Conservation (phyloP, 495 filamentous ascomycete species). For the Wilcoxina mikolae region DNA sequence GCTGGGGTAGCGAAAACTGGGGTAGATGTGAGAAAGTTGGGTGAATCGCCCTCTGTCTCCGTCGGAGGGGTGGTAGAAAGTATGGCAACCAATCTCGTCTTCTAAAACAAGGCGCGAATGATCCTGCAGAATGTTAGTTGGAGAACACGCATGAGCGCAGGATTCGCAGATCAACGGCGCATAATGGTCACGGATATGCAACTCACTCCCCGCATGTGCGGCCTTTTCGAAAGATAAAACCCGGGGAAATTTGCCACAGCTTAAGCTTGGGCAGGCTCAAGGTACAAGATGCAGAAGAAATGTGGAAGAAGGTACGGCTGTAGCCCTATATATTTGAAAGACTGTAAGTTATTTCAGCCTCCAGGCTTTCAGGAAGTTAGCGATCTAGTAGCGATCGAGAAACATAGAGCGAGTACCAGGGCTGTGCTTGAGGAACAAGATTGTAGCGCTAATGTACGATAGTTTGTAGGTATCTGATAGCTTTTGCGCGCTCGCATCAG, state of each 20-base stretch:
- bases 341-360: not conserved
- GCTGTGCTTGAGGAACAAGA: conserved; percentile 12
- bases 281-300: not conserved
- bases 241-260: not conserved
- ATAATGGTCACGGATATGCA: not conserved
- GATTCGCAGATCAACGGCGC: conserved; percentile 11
- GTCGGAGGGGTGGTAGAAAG: conserved; percentile 17
- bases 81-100: conserved; percentile 26
- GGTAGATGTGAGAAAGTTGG: conserved; percentile 6
- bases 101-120: conserved; percentile 25
- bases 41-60: conserved; percentile 12
- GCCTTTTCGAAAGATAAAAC: conserved; percentile 13
- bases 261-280: not conserved
- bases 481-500: not conserved
- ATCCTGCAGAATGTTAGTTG: conserved; percentile 20
- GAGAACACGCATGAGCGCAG: conserved; percentile 27
- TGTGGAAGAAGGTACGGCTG: not conserved
- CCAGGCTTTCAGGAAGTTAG: not conserved
- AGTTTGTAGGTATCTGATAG: not conserved
- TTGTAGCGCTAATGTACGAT: conserved; percentile 16
- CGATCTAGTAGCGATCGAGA: not conserved
- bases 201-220: conserved; percentile 28
- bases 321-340: not conserved
- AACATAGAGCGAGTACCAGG: not conserved
- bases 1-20: conserved; percentile 2